Base-by-base conservation (phyloP, 805 yeast genomes). In the Scheffersomyces stipitis region DNA sequence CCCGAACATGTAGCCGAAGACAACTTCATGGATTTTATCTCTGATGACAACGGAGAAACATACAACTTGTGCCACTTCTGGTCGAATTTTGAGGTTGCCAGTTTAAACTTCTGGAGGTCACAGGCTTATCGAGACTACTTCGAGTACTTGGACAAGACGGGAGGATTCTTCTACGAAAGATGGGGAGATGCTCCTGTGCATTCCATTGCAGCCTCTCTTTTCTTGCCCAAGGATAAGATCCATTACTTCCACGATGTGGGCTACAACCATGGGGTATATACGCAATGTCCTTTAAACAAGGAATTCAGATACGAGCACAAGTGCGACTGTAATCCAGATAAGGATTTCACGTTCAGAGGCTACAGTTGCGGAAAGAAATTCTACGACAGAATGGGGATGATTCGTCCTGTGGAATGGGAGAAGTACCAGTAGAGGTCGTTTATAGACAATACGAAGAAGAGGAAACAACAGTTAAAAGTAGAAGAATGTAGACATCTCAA, bases 181-280 rank as follows among this genome's bases (percentile, higher is more conserved):
- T 86, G 95, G 96, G 95, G 96, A 48, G 96, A 87, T 62, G 96
- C 95, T 15, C 96, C 96, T 23, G 83, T 87, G 29, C 96, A 87
- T 61, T 84, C 95, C 4, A 81, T 87, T 52, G 96, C 93, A 16
- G 96, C 87, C 10, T 69, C 93, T 2, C 67, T 88, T 44, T 85
- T 88, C 64, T 59, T 86, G 57, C 79, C 84, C 37, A 78, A 75
- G 56, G 80, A 77, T 45, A 68, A 83, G 54, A 63, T 88, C 34
- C 95, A 88, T 55, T 58, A 83, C 73, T 89, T 89, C 57, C 83
- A 78, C 42, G 96, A 87, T 51, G 76, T 87, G 41, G 96, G 96
- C 30, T 87, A 88, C 62, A 83, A 59, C 66, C 96, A 87, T 56
- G 81, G 75, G 38, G 95, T 95, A 15, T 86, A 81, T 75, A 66